Base-by-base conservation (phyloP, 2,329 filamentous ascomycete genomes). In the Fusarium setosum region DNA sequence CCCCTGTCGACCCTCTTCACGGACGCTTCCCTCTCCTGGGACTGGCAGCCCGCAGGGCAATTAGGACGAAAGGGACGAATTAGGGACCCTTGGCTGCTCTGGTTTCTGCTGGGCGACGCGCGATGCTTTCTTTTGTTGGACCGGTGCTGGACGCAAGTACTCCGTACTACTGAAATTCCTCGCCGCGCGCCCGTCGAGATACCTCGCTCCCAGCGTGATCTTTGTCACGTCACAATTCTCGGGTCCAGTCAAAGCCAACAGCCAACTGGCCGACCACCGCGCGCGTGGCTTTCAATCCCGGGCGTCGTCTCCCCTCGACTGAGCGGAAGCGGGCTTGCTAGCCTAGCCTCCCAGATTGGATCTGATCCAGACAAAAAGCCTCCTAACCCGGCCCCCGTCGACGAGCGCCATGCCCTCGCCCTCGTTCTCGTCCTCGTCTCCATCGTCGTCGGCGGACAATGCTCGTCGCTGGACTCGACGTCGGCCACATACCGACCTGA, bases 141-240 rank as follows among this genome's bases (percentile, higher is more conserved):
- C 24, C 59, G 38, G 17, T 34, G 32, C 38, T 31, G 44, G 31
- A 60, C 35, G 53, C 49, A 65, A 61, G 53, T 65, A 59, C 54
- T 49, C 51, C 21, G 32, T 59, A 41, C 48, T 58, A 57, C 45
- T 55, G 59, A 65, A 67, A 68, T 69, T 70, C 67, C 59, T 56
- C 50, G 35, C 50, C 55, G 48, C 44, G 51, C 51, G 56, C 65
- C 68, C 68, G 45, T 29, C 26, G 26, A 29, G 26, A 29, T 32
- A 57, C 56, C 45, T 63, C n/a, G n/a, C n/a, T n/a, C n/a, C n/a
- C n/a, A n/a, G n/a, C n/a, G 56, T 62, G 53, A 64, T 60, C 59
- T 67, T 65, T 69, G 69, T 71, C 69, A 72, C 67, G 68, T 69
- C 69, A 66, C 68, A 69, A 70, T 68, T 70, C 66, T 48, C 63